Base-by-base conservation (phyloP, 1,284 basidiomycete genomes). In the Ustilago bromivora region DNA sequence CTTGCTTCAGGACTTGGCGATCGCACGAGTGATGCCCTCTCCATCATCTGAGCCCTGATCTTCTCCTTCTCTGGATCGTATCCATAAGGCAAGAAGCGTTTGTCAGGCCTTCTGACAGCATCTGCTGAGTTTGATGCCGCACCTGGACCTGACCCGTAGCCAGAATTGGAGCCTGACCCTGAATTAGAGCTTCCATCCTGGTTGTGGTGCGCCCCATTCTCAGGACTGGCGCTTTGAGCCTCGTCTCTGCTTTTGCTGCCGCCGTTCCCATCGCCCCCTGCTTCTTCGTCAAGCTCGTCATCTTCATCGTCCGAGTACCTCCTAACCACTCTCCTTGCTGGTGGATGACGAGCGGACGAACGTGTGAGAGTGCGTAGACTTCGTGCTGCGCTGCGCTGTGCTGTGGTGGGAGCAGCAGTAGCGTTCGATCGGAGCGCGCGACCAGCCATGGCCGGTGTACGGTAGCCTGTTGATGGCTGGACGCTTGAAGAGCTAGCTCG, bases 261-360 rank as follows among this genome's bases (percentile, higher is more conserved):
- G 17, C 47, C 32, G 13, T 70, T 64, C 12, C 17, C 60, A n/a
- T 72, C 66, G 8, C 68, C 74, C 4, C 73, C 71, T 19, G 32
- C 62, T 34, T 72, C 66, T 13, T 71, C 77, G 2, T 76, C 71
- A n/a, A 75, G 41, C 13, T 75, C 74, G n/a, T 73, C 71, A n/a
- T 76, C 79, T 43, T 82, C 82, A 56, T 82, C 81, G n/a, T 84
- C 80, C 19, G 79, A 79, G 34, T 82, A 70, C 46, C 80, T 71
- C 41, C 78, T 71, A 13, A 75, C 66, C 51, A 82, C 81, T 11
- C 81, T 64, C 15, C 79, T 71, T 17, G 81, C 79, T 10, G 79
- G 81, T 9, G 76, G 71, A 49, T 81, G 81, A 17, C 68, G 61
- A 51, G 69, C 72, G 1, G 71, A 75, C 0, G 81, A 68, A 9